Base-by-base conservation (phyloP, 306 rosid genomes). In the Prunus mira region DNA sequence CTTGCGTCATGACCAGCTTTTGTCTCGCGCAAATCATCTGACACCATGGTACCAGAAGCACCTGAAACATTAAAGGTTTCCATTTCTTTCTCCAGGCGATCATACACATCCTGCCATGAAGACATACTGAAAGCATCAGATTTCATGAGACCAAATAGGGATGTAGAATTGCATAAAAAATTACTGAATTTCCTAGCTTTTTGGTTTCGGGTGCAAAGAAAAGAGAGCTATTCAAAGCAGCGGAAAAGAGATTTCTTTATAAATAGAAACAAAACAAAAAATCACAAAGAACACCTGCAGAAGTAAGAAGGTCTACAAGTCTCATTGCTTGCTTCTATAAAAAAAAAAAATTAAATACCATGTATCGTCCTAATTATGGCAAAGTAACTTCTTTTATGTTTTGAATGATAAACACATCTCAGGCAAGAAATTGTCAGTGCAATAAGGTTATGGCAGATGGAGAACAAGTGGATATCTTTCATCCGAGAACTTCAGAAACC, bases 81-180 rank as follows among this genome's bases (percentile, higher is more conserved):
- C 88, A 91, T 83, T 78, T 95, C 98, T 80, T 89, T 92, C 85
- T 92, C 90, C 81, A 89, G 20, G 72, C 73, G 86, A 66, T 83
- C 96, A 78, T 87, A 92, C 56, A 95, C 80, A 67, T 81, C 96
- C 99, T 95, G 80, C 47, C 79, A 82, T 71, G 75, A 76, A 78
- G 34, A 57, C 66, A 75, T 38, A 49, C 41, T 50, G 28, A n/a
- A 76, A 74, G 82, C 71, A 81, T 82, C 60, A 84, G 84, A 70
- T 32, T 74, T 69, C 20, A 47, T n/a, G 20, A 62, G 65, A 71
- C 61, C 72, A 20, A 75, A 71, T 72, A 54, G 52, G 71, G 46
- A 60, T 34, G 52, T 30, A 79, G 45, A 69, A 19, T 66, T 77
- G 24, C 66, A 56, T 54, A 71, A 79, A 62, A 61, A 13, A 69